phyloP scores from a whole-genome alignment of 176 grass and related monocot species.

The Oryza punctata region DNA sequence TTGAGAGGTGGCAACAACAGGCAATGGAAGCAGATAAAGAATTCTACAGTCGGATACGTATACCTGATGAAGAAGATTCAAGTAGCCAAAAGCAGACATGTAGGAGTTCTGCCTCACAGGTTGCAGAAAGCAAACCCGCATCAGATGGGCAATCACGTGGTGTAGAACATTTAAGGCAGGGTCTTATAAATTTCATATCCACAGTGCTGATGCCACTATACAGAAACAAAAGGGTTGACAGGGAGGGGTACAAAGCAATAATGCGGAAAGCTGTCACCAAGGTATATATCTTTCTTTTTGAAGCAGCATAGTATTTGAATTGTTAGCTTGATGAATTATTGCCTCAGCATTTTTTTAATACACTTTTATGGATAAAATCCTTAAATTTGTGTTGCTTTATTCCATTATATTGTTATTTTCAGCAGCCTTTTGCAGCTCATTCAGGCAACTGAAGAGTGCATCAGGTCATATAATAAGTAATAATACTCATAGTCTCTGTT shows the following conservation, averaged over 20 bases:
- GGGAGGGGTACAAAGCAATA: constrained; percentile 78
- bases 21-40: constrained; percentile 92
- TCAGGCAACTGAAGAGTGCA: constrained; percentile 12
- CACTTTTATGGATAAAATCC: not conserved
- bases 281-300: constrained; percentile 54
- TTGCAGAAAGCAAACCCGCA: constrained; percentile 67
- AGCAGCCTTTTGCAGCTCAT: constrained; percentile 30
- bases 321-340: constrained; percentile 31
- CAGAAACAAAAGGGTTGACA: constrained; percentile 78
- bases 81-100: constrained; percentile 63
- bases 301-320: not conserved
- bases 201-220: constrained; percentile 88
- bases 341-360: not conserved
- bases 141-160: constrained; percentile 68
- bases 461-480: constrained; percentile 37
- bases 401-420: constrained; percentile 26
- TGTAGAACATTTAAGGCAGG: constrained; percentile 82
- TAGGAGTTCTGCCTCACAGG: constrained; percentile 68
- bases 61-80: constrained; percentile 80
- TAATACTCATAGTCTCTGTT: constrained; percentile 38
- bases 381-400: constrained; percentile 17
- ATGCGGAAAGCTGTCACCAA: constrained; percentile 97
- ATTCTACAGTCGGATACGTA: constrained; percentile 75
- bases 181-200: constrained; percentile 81
- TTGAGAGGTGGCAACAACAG: constrained; percentile 97